These are phyloP conservation scores for Serendipita vermifera DNA, from an alignment of 768 basidiomycete genomes.

Conservation along the genomic window DNA sequence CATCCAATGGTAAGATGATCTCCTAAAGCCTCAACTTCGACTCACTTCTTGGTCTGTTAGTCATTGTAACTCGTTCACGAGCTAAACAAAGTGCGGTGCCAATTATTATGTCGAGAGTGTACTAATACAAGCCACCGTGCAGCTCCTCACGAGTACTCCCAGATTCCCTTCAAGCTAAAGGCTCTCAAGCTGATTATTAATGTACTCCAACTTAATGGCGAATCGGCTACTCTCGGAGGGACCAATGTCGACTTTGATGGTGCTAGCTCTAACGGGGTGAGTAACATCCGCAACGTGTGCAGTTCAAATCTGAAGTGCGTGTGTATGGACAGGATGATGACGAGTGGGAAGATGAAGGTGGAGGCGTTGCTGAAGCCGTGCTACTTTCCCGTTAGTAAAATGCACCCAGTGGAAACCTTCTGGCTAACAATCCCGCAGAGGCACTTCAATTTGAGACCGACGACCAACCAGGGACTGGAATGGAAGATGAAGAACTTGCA, in stretches of 20 bases:
- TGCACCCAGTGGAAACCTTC: neutral
- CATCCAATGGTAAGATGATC: constrained; percentile 55
- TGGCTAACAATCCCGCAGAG: neutral
- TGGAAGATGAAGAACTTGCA: constrained; percentile 72
- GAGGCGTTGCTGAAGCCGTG: constrained; percentile 32
- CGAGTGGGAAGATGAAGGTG: constrained; percentile 90
- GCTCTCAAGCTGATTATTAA: constrained; percentile 79
- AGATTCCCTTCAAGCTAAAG: constrained; percentile 80
- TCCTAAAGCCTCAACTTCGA: neutral
- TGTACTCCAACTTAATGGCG: constrained; percentile 70
- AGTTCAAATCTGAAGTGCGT: too few species aligned
- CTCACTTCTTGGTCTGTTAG: constrained; percentile 28
- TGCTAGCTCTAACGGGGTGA: constrained; percentile 32
- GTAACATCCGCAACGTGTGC: constrained; percentile 21
- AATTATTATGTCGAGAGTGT: constrained; percentile 13
- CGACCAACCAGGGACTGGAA: neutral
- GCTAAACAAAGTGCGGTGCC: constrained; percentile 63
- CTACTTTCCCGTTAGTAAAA: constrained; percentile 4
- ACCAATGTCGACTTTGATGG: constrained; percentile 63
- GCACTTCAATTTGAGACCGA: neutral
- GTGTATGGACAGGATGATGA: constrained; percentile 43
- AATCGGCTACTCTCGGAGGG: constrained; percentile 48
- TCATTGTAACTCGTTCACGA: constrained; percentile 92
- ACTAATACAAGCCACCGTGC: constrained; percentile 14
- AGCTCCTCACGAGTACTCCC: constrained; percentile 82